Percentiles rank a stretch among this genome's conserved stretches.
phyloP scores from a whole-genome alignment of 257 asterid species.

The Petrea volubilis region DNA sequence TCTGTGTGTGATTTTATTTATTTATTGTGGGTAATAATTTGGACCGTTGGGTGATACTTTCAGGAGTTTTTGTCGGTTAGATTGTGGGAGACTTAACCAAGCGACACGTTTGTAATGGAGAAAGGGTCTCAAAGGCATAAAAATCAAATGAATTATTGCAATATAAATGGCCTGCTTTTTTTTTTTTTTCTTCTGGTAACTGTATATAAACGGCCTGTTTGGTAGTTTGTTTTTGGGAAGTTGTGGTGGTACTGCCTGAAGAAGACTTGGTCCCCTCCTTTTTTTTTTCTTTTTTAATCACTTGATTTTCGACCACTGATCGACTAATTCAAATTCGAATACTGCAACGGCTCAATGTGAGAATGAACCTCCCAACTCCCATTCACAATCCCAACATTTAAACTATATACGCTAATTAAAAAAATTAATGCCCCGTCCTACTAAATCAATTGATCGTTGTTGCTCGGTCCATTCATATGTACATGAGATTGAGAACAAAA shows the following conservation, averaged over 20 bases:
- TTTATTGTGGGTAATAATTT: neutral
- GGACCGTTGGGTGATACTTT: constrained; percentile 22
- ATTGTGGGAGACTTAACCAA: neutral
- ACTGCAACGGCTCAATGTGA: too few species aligned
- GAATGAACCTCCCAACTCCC: too few species aligned
- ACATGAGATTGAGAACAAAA: neutral
- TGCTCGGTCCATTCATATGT: too few species aligned
- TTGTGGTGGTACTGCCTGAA: neutral
- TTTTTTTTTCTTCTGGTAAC: too few species aligned
- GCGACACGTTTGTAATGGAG: constrained; percentile 18
- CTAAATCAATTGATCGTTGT: too few species aligned
- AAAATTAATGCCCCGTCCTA: too few species aligned
- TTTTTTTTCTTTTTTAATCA: too few species aligned
- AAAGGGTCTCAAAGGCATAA: neutral
- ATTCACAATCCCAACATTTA: too few species aligned
- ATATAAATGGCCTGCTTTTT: too few species aligned
- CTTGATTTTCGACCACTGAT: too few species aligned
- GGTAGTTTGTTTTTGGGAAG: neutral
- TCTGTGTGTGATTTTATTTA: neutral
- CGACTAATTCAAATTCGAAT: too few species aligned
- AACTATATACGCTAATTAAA: too few species aligned
- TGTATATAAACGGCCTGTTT: neutral
- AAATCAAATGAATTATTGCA: neutral
- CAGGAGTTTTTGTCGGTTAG: constrained; percentile 25
- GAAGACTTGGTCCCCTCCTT: constrained; percentile 13